phyloP scores from a whole-genome alignment of 148 eudicot genomes.

The Rhododendron simsii region DNA sequence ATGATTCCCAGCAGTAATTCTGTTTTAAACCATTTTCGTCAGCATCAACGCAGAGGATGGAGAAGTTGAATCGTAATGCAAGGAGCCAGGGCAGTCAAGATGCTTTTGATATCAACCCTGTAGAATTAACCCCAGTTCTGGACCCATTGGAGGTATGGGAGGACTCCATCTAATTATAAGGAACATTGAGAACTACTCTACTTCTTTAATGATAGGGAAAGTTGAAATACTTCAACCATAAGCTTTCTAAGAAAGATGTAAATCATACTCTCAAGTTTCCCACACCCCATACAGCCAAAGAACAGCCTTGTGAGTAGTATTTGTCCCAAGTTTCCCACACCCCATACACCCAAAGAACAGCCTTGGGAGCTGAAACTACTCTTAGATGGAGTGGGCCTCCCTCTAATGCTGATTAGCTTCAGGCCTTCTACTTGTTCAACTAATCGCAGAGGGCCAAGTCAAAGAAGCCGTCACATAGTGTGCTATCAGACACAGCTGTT shows the following conservation, averaged over 20 bases:
- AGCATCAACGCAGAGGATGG: background rate
- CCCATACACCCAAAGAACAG: too few relatives aligned
- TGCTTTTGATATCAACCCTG: background rate
- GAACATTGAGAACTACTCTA: background rate
- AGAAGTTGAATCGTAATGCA: background rate
- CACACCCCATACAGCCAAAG: too few relatives aligned
- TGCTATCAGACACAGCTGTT: background rate
- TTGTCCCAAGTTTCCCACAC: too few relatives aligned
- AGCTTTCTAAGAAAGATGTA: too few relatives aligned
- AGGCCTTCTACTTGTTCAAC: too few relatives aligned
- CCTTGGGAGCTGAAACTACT: too few relatives aligned
- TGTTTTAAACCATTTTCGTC: background rate
- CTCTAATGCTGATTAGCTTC: too few relatives aligned
- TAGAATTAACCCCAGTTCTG: background rate
- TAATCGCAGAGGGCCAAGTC: background rate
- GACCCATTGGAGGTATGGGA: background rate
- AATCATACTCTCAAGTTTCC: too few relatives aligned
- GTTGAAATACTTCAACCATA: too few relatives aligned
- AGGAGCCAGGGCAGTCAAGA: background rate
- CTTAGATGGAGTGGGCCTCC: too few relatives aligned
- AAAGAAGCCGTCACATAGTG: background rate
- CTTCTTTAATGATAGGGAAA: background rate
- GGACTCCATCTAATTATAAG: background rate
- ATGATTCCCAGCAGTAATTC: background rate
- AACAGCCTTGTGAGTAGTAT: too few relatives aligned